These are phyloP conservation scores for Chaetomium globosum DNA, from an alignment of 2,329 filamentous ascomycete species.

Conservation along the genomic window DNA sequence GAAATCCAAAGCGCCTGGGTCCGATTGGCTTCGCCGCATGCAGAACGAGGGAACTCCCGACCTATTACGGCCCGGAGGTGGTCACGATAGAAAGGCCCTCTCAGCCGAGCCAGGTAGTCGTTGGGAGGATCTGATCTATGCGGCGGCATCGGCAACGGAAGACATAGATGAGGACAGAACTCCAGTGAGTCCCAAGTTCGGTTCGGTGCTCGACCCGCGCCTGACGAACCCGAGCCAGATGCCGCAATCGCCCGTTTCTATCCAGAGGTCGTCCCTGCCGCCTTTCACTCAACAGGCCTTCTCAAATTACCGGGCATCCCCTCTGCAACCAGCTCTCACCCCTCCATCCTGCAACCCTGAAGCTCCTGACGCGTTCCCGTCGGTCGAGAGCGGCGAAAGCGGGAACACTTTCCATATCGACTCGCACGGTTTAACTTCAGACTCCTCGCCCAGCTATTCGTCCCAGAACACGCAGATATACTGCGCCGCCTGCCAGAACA, in stretches of 20 bases:
- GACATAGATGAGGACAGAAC: constrained; percentile 89
- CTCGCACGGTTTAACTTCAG: constrained; percentile 59
- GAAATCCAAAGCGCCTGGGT: constrained; percentile 70
- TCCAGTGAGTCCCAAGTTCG: constrained; percentile 64
- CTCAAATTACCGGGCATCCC: constrained; percentile 81
- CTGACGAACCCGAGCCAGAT: constrained; percentile 54
- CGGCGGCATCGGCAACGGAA: constrained; percentile 86
- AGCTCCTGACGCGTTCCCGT: constrained; percentile 79
- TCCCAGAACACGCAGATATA: constrained; percentile 85
- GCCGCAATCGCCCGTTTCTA: constrained; percentile 66
- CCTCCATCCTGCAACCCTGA: constrained; percentile 73
- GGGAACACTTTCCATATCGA: constrained; percentile 74
- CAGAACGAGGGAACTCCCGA: constrained; percentile 56
- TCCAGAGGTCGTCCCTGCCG: constrained; percentile 64
- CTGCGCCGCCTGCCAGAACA: constrained; percentile 80
- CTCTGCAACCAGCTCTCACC: constrained; percentile 85
- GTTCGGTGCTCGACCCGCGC: constrained; percentile 48
- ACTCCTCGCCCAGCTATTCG: constrained; percentile 73
- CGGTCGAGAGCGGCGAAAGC: constrained; percentile 77
- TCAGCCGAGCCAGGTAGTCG: constrained; percentile 87
- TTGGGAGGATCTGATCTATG: constrained; percentile 96
- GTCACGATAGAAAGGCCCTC: constrained; percentile 77
- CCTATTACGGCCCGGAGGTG: constrained; percentile 65
- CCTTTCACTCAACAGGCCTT: constrained; percentile 59
- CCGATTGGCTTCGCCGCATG: constrained; percentile 63